phyloP scores from a whole-genome alignment of 202 grass and related monocot species.

The Carex arenaria region DNA sequence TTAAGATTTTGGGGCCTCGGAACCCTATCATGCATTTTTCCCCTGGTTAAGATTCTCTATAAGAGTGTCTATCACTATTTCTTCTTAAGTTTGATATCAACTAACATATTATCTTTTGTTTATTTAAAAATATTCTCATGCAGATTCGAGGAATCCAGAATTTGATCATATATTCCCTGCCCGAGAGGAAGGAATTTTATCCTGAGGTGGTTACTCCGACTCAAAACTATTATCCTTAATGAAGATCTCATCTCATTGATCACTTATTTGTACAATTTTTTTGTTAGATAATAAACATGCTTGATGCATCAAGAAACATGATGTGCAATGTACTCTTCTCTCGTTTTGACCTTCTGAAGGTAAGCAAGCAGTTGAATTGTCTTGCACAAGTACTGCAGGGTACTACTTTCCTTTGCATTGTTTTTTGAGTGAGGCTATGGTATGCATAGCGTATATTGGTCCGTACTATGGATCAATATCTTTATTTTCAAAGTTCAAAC shows the following conservation, averaged over 20 bases:
- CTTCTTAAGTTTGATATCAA: not conserved
- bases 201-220: slow-evolving; percentile 53
- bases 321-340: slow-evolving; percentile 79
- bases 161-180: slow-evolving; percentile 82
- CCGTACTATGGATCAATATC: too few relatives aligned
- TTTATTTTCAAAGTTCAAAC: too few relatives aligned
- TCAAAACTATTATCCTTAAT: not conserved
- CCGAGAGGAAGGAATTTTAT: slow-evolving; percentile 83
- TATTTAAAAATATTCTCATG: slow-evolving; percentile 3
- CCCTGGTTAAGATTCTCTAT: not conserved
- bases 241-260: not conserved
- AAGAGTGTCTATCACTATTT: not conserved
- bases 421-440: too few relatives aligned
- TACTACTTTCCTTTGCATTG: not conserved
- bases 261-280: not conserved
- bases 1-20: not conserved
- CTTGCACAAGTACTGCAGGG: not conserved
- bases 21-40: not conserved
- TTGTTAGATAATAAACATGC: slow-evolving; percentile 78
- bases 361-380: slow-evolving; percentile 20
- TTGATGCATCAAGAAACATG: slow-evolving; percentile 48
- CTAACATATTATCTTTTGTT: not conserved
- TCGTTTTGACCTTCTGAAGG: slow-evolving; percentile 68
- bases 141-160: slow-evolving; percentile 78
- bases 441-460: too few relatives aligned